Conservation (phyloP, 306 rosid genomes). For the Spatholobus suberectus region DNA sequence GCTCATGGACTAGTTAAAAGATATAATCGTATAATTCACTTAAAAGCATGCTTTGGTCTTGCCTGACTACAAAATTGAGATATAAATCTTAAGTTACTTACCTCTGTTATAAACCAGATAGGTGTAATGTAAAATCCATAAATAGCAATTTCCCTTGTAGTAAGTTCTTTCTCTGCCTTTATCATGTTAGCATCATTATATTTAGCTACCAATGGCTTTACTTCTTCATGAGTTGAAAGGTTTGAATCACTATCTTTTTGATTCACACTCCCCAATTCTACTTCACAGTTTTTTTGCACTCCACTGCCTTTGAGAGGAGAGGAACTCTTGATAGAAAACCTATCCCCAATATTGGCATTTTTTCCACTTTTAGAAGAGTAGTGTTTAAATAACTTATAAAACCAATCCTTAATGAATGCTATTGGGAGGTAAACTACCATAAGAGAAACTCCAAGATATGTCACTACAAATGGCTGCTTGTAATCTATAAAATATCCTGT, state of each 20-base stretch:
- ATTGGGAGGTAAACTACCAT: conserved; percentile 97
- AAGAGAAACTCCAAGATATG: conserved; percentile 99
- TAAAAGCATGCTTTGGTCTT: conserved; percentile 28
- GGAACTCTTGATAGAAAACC: conserved; percentile 42
- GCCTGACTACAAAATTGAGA: conserved; percentile 1
- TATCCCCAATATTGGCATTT: conserved; percentile 55
- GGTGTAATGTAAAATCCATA: conserved; percentile 97
- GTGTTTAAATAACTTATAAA: conserved; percentile 60
- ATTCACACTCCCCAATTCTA: conserved; percentile 56
- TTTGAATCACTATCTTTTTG: conserved; percentile 76
- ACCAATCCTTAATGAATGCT: conserved; percentile 92
- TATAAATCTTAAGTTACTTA: conserved; percentile 45
- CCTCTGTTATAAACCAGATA: conserved; percentile 96
- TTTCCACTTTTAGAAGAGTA: conserved; percentile 72
- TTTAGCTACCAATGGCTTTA: conserved; percentile 67
- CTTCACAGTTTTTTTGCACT: conserved; percentile 57
- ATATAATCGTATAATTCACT: conserved; percentile 14
- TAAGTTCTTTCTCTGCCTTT: conserved; percentile 60
- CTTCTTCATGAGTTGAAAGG: conserved; percentile 64
- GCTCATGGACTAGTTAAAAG: not conserved
- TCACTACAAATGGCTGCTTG: conserved; percentile 97
- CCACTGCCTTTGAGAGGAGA: conserved; percentile 60
- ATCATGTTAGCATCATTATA: conserved; percentile 52
- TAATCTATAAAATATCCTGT: conserved; percentile 81
- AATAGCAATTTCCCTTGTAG: conserved; percentile 72